These are phyloP conservation scores for Decorospora gaudefroyi DNA, from an alignment of 2,329 filamentous ascomycete species.

Conservation along the genomic window DNA sequence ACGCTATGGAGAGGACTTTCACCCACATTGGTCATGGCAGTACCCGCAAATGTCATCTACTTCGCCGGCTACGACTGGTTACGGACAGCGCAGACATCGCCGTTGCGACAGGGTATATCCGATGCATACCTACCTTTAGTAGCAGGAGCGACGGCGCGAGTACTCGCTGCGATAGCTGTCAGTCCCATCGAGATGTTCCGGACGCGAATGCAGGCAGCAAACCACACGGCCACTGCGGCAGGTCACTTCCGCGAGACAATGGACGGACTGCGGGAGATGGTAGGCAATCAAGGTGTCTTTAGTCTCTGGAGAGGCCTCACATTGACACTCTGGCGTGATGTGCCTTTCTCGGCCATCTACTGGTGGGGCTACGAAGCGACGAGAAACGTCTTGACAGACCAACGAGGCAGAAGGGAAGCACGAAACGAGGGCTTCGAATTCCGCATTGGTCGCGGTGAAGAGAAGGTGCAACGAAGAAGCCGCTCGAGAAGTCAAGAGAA, in stretches of 20 bases:
- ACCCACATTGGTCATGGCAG: slow-evolving; percentile 91
- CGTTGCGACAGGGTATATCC: slow-evolving; percentile 60
- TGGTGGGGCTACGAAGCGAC: slow-evolving; percentile 97
- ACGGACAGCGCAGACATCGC: slow-evolving; percentile 72
- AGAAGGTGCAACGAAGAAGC: slow-evolving; percentile 37
- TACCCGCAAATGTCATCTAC: slow-evolving; percentile 97
- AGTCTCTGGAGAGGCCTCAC: slow-evolving; percentile 90
- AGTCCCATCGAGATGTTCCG: slow-evolving; percentile 92
- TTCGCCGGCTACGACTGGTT: slow-evolving; percentile 98
- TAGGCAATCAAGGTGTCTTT: slow-evolving; percentile 72
- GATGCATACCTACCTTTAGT: slow-evolving; percentile 79
- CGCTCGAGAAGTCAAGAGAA: slow-evolving; percentile 69
- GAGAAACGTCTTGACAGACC: slow-evolving; percentile 70
- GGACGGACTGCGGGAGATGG: slow-evolving; percentile 76
- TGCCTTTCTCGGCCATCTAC: slow-evolving; percentile 95
- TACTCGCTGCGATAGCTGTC: slow-evolving; percentile 80
- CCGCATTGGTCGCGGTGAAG: slow-evolving; percentile 40
- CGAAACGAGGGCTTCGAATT: slow-evolving; percentile 40
- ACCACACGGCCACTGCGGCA: slow-evolving; percentile 50
- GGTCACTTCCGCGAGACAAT: slow-evolving; percentile 81
- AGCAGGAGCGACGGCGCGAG: slow-evolving; percentile 76
- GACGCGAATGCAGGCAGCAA: slow-evolving; percentile 85
- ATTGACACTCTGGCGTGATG: slow-evolving; percentile 92
- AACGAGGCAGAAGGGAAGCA: slow-evolving; percentile 59
- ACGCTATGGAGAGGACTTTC: slow-evolving; percentile 92